Conservation (phyloP, 192 early-diverging fungal species). For the Pilaira anomala region DNA sequence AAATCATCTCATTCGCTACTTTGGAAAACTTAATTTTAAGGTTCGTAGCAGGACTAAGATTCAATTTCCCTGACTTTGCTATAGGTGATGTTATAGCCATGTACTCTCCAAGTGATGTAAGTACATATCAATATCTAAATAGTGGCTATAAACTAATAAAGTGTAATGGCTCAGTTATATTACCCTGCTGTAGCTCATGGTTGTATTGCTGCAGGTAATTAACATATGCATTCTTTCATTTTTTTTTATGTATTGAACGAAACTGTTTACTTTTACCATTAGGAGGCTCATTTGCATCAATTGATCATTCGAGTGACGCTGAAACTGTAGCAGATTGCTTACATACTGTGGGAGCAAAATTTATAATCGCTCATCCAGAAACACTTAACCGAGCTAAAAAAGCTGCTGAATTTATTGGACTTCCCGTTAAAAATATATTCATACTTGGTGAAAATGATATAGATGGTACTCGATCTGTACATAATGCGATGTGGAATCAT, state of each 20-base stretch:
- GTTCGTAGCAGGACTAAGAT: constrained; percentile 48
- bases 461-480: constrained; percentile 33
- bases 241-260: background rate
- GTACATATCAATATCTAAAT: constrained; percentile 20
- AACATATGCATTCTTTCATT: background rate
- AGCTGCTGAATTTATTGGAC: constrained; percentile 31
- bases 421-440: constrained; percentile 36
- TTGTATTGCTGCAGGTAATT: constrained; percentile 54
- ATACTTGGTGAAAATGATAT: constrained; percentile 38
- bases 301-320: constrained; percentile 75
- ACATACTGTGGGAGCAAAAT: constrained; percentile 57
- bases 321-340: constrained; percentile 73
- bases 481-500: constrained; percentile 5
- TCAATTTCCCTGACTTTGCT: constrained; percentile 47
- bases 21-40: constrained; percentile 4
- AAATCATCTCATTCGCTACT: constrained; percentile 34
- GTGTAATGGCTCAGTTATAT: constrained; percentile 32
- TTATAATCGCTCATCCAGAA: constrained; percentile 52
- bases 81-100: constrained; percentile 68
- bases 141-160: background rate
- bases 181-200: constrained; percentile 64
- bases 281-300: constrained; percentile 62
- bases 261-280: background rate
- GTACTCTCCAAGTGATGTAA: constrained; percentile 63
- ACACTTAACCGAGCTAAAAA: constrained; percentile 38